Conservation (phyloP, 345 rosid genomes). For the Nephelium lappaceum region DNA sequence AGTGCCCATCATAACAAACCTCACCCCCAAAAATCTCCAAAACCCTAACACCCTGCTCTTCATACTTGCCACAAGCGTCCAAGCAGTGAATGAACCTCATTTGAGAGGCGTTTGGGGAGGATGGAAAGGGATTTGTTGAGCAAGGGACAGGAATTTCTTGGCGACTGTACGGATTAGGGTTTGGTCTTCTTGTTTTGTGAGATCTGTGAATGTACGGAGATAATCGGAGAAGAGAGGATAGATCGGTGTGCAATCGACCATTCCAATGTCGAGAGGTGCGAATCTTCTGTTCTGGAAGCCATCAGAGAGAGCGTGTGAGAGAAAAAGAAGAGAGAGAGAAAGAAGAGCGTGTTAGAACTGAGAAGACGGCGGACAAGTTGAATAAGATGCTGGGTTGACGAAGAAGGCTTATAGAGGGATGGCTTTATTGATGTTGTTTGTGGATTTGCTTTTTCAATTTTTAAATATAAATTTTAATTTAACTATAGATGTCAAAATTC, state of each 20-base stretch:
- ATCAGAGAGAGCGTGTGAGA: conserved; percentile 17
- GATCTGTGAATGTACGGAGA: conserved; percentile 55
- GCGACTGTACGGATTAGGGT: conserved; percentile 57
- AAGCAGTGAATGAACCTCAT: conserved; percentile 52
- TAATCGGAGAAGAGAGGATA: conserved; percentile 54
- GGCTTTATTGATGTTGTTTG: too few relatives aligned
- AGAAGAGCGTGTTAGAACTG: too few relatives aligned
- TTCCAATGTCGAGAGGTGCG: conserved; percentile 52
- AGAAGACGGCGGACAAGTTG: too few relatives aligned
- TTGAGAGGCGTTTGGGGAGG: conserved; percentile 73
- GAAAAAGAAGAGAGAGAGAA: neutral
- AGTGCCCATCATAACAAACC: conserved; percentile 62
- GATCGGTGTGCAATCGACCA: conserved; percentile 37
- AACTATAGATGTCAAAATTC: too few relatives aligned
- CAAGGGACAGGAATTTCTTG: conserved; percentile 66
- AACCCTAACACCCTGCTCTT: conserved; percentile 44
- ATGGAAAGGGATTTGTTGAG: conserved; percentile 70
- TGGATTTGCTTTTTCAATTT: too few relatives aligned
- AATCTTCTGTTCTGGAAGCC: conserved; percentile 51
- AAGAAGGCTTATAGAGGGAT: too few relatives aligned
- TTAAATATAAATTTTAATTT: too few relatives aligned
- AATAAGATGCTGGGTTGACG: too few relatives aligned
- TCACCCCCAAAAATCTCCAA: conserved; percentile 50
- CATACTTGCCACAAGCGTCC: conserved; percentile 52
- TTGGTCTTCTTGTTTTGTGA: conserved; percentile 38